These are phyloP conservation scores for Penicillium goetzii DNA, from an alignment of 495 filamentous ascomycete species.

Conservation along the genomic window DNA sequence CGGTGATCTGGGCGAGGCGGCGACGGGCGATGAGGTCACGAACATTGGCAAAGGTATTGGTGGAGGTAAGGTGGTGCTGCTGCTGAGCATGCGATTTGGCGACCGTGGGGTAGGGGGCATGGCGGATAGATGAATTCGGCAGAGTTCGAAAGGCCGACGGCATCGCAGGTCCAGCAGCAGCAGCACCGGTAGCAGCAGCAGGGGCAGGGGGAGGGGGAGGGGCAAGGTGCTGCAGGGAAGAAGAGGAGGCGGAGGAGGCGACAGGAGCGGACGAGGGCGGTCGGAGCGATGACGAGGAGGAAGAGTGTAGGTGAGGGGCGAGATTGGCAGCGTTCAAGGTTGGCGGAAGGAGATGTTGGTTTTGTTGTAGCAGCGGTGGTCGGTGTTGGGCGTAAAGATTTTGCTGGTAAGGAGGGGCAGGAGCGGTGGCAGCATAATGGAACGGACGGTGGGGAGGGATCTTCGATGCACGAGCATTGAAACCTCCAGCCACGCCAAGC, in stretches of 20 bases:
- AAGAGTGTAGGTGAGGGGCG: constrained; percentile 33
- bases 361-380: constrained; percentile 20
- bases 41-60: constrained; percentile 54
- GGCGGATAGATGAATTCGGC: constrained; percentile 47
- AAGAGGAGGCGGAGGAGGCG: constrained; percentile 5
- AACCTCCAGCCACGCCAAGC: constrained; percentile 40
- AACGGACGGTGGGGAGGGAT: constrained; percentile 44
- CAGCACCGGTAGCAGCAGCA: constrained; percentile 42
- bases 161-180: constrained; percentile 52
- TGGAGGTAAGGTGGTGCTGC: constrained; percentile 44
- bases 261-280: constrained; percentile 26
- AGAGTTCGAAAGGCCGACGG: constrained; percentile 55
- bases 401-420: constrained; percentile 39
- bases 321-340: constrained; percentile 12
- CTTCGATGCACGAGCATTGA: constrained; percentile 35
- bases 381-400: constrained; percentile 36
- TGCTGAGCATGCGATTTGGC: constrained; percentile 46
- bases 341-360: constrained; percentile 8
- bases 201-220: constrained; percentile 37
- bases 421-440: constrained; percentile 39
- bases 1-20: constrained; percentile 54
- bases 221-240: constrained; percentile 45
- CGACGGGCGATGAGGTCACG: constrained; percentile 54
- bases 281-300: constrained; percentile 20
- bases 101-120: constrained; percentile 49